Evolutionary conservation across 805 yeast genomes (phyloP), one percentile per base, ranked within the genome.

Genomic region (Maudiozyma turicensis): DNA sequence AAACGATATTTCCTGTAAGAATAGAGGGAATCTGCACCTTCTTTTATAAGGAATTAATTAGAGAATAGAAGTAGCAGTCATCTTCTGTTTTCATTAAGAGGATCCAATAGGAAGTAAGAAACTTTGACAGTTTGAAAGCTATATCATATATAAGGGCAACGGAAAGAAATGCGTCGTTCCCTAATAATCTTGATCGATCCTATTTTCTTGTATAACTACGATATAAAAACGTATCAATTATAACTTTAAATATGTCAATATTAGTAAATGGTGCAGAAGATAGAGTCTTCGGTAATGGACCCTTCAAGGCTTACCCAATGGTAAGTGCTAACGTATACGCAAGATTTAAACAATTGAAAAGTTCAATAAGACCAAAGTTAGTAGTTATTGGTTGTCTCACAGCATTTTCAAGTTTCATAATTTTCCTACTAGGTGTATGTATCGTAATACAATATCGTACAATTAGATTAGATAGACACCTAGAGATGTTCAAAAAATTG

Each of bases 401-500:
- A 8, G 65, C 63, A 3, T 8, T 65, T 5, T 47, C 65, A n/a
- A 59, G 63, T 15, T 52, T 55, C 6, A 10, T 61, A 8, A 64
- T 65, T 37, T 66, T 69, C 52, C 50, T 68, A 3, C 54, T 69
- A 14, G 70, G 69, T 10, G 67, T 68, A 6, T 59, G 66, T 46
- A 60, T 66, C 40, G 59, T 68, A 40, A 61, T 69, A 42, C 65
- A 67, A 35, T 53, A 61, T 31, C 62, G 72, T 52, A 67, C 72
- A 5, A 52, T 68, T 37, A 58, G 60, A 14, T 54, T 57, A 14
- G 57, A 53, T 11, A 49, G 50, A 30, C 46, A 46, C 6, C 32
- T 48, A 1, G 52, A 53, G 7, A 48, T 52, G 47, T 43, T 52
- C 6, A 46, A 50, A 26, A 61, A 61, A 26, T 50, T 55, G 2